A percentile compares a stretch with the other conserved stretches of the same genome.
These are phyloP conservation scores for Phytophthora kernoviae DNA, from an alignment of 352 stramenopile genomes.

Conservation along the genomic window DNA sequence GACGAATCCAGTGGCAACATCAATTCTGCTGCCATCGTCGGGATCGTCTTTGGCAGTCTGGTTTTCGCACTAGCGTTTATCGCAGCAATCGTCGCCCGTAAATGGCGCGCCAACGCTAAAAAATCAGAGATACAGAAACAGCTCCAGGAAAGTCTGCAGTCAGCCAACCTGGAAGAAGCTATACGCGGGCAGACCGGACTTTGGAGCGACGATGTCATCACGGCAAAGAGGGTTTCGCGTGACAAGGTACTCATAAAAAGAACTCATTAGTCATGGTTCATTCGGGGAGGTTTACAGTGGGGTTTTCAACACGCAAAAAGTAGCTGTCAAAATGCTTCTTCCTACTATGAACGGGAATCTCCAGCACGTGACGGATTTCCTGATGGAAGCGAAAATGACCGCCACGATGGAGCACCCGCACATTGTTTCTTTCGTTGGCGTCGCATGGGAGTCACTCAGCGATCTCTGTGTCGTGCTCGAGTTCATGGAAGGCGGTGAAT, in stretches of 20 bases:
- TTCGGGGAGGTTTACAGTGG: conserved; percentile 49
- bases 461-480: conserved; percentile 52
- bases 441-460: conserved; percentile 37
- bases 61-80: background rate
- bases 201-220: conserved; percentile 44
- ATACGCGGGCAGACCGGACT: conserved; percentile 18
- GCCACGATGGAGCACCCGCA: conserved; percentile 34
- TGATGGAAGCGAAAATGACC: conserved; percentile 43
- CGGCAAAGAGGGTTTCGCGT: conserved; percentile 29
- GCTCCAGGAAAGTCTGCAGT: conserved; percentile 1
- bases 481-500: conserved; percentile 53
- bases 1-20: background rate
- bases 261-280: conserved; percentile 36
- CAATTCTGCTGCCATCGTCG: background rate
- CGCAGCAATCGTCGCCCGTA: background rate
- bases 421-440: conserved; percentile 49
- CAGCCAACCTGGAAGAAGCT: conserved; percentile 8
- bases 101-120: background rate
- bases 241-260: conserved; percentile 26
- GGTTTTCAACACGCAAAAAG: conserved; percentile 25
- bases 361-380: conserved; percentile 33
- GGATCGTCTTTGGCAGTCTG: background rate
- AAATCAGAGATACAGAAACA: background rate
- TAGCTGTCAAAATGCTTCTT: conserved; percentile 48
- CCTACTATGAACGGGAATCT: conserved; percentile 27